phyloP scores from a whole-genome alignment of 345 rosid genomes.

The Gossypium arboreum region DNA sequence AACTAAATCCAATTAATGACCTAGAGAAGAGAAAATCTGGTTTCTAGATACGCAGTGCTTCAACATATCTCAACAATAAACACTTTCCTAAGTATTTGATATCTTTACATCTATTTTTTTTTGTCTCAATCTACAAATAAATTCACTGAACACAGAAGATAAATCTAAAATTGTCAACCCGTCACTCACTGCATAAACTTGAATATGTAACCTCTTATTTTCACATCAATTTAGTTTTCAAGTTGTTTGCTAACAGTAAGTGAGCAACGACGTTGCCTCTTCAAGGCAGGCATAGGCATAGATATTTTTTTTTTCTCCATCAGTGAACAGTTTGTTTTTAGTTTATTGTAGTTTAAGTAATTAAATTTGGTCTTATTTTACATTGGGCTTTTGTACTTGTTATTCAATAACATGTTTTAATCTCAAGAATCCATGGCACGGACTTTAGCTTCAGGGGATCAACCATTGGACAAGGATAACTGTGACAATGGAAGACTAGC shows the following conservation, averaged over 20 bases:
- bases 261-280: not conserved
- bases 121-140: not conserved
- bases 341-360: not conserved
- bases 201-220: not conserved
- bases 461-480: not conserved
- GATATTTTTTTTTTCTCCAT: too few species aligned
- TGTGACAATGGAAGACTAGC: not conserved
- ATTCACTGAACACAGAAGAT: not conserved
- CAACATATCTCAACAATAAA: not conserved
- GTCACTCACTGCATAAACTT: not conserved
- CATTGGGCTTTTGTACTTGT: not conserved
- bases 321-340: not conserved
- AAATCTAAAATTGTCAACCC: not conserved
- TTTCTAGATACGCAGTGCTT: not conserved
- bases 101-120: not conserved
- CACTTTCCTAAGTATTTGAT: not conserved
- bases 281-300: not conserved
- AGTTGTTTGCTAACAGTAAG: not conserved
- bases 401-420: not conserved
- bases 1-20: not conserved
- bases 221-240: not conserved
- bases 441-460: not conserved
- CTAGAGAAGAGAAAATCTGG: not conserved
- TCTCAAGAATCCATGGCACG: constrained; percentile 9
- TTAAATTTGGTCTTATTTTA: not conserved